Conservation (phyloP, 2,329 filamentous ascomycete species). For the Ambrosiella beaveri region DNA sequence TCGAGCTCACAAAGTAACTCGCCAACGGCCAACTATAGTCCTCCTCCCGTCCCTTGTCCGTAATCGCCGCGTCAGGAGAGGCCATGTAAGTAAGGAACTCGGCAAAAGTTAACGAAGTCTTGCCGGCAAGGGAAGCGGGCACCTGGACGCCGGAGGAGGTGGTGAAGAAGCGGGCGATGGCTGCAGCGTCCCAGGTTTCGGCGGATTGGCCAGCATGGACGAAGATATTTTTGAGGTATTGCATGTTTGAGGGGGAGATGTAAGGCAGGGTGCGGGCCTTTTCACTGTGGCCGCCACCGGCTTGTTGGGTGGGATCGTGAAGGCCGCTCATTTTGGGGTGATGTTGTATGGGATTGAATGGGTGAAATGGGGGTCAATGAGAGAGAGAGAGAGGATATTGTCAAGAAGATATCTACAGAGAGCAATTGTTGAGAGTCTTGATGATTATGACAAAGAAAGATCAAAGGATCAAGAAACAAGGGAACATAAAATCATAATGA, state of each 20-base stretch:
- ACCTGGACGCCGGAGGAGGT: slow-evolving; percentile 5
- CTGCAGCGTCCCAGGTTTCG: slow-evolving; percentile 28
- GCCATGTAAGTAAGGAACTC: slow-evolving; percentile 40
- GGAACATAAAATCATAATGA: no score
- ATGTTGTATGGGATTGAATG: no score
- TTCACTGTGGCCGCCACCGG: slow-evolving; percentile 31
- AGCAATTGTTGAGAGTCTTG: no score
- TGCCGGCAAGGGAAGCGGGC: slow-evolving; percentile 11
- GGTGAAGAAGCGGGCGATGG: slow-evolving; percentile 28
- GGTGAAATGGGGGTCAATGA: not conserved
- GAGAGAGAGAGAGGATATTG: not conserved
- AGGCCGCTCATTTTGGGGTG: slow-evolving; percentile 4
- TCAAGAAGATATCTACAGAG: no score
- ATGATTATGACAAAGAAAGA: no score
- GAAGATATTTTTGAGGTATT: slow-evolving; percentile 31
- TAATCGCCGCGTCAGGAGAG: slow-evolving; percentile 28
- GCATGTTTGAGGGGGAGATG: slow-evolving; percentile 24
- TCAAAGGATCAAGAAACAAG: no score
- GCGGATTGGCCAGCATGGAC: slow-evolving; percentile 24
- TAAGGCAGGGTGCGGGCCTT: slow-evolving; percentile 24
- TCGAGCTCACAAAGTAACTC: slow-evolving; percentile 87
- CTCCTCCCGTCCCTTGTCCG: slow-evolving; percentile 23
- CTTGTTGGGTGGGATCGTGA: slow-evolving; percentile 23
- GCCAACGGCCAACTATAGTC: slow-evolving; percentile 62
- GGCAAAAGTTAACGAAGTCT: slow-evolving; percentile 25